Evolutionary conservation across 2,329 filamentous ascomycete genomes (phyloP).

Genomic region (Xylaria sp.): DNA sequence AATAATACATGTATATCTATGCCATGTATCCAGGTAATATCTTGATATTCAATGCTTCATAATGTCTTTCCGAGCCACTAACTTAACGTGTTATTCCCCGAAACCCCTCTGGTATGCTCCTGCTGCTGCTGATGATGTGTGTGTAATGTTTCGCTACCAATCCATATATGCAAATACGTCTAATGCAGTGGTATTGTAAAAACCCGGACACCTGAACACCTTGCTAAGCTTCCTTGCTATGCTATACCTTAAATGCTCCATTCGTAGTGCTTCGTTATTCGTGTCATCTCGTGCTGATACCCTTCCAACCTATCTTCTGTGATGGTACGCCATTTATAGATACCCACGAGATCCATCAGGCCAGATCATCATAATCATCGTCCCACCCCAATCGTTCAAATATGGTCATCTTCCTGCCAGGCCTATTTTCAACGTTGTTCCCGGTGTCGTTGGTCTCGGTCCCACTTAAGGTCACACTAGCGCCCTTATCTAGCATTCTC

Average conservation of each 20-base stretch:
- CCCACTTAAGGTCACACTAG: slow-evolving; percentile 7
- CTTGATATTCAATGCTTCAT: neutral
- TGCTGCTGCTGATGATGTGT: neutral
- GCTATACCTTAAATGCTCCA: slow-evolving; percentile 25
- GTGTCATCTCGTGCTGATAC: slow-evolving; percentile 23
- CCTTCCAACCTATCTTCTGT: neutral
- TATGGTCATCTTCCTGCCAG: slow-evolving; percentile 56
- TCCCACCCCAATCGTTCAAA: slow-evolving; percentile 69
- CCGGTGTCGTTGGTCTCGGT: slow-evolving; percentile 1
- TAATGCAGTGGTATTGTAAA: slow-evolving; percentile 1
- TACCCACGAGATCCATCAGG: slow-evolving; percentile 24
- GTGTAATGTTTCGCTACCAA: slow-evolving; percentile 8
- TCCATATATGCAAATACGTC: slow-evolving; percentile 13
- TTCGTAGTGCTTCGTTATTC: slow-evolving; percentile 41
- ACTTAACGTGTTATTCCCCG: neutral
- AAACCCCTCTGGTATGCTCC: neutral
- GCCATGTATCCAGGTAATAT: neutral
- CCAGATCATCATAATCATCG: slow-evolving; percentile 61
- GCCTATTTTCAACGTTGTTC: slow-evolving; percentile 34
- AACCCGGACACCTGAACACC: slow-evolving; percentile 32
- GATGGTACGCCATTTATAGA: neutral
- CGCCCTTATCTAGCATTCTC: slow-evolving; percentile 28
- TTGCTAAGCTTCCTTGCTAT: slow-evolving; percentile 39
- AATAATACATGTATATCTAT: neutral
- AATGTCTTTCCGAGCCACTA: neutral